These are phyloP conservation scores for Daldinia childiae DNA, from an alignment of 495 filamentous ascomycete species.

Conservation along the genomic window DNA sequence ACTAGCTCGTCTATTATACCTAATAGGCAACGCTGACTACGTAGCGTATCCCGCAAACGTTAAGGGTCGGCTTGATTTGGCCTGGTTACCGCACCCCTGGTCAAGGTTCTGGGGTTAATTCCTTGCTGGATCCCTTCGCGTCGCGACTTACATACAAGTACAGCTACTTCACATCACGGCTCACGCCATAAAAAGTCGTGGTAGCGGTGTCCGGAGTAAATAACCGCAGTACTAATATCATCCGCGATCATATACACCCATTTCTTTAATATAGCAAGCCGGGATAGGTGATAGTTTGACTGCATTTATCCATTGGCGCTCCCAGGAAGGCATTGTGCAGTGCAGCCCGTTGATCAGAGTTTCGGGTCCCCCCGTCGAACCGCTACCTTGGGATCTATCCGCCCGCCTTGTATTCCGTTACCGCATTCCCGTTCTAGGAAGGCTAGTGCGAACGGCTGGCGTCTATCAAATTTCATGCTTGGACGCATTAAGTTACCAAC, in stretches of 20 bases:
- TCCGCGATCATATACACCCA: slow-evolving; percentile 30
- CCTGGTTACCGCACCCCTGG: slow-evolving; percentile 34
- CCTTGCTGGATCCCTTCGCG: slow-evolving; percentile 35
- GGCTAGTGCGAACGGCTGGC: slow-evolving; percentile 45
- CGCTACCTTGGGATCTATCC: slow-evolving; percentile 50
- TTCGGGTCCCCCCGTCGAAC: slow-evolving; percentile 51
- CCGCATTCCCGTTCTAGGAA: slow-evolving; percentile 42
- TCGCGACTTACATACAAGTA: slow-evolving; percentile 34
- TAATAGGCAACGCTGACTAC: slow-evolving; percentile 30
- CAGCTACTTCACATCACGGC: slow-evolving; percentile 28
- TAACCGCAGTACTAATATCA: slow-evolving; percentile 30
- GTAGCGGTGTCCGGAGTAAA: slow-evolving; percentile 23
- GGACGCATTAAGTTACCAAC: slow-evolving; percentile 42
- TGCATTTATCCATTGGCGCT: slow-evolving; percentile 38
- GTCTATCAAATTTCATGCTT: slow-evolving; percentile 36
- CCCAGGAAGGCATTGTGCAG: slow-evolving; percentile 34
- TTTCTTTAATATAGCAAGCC: slow-evolving; percentile 37
- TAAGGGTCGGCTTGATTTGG: slow-evolving; percentile 35
- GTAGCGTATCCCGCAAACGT: slow-evolving; percentile 43
- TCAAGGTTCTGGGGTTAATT: slow-evolving; percentile 30
- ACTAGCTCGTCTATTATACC: slow-evolving; percentile 33
- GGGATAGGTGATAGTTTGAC: slow-evolving; percentile 37
- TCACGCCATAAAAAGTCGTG: slow-evolving; percentile 12
- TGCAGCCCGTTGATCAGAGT: slow-evolving; percentile 48
- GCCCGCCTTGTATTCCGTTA: slow-evolving; percentile 49